Evolutionary conservation across 768 basidiomycete genomes (phyloP), one percentile per base, ranked within the genome.

Genomic region (Mycena belliarum): DNA sequence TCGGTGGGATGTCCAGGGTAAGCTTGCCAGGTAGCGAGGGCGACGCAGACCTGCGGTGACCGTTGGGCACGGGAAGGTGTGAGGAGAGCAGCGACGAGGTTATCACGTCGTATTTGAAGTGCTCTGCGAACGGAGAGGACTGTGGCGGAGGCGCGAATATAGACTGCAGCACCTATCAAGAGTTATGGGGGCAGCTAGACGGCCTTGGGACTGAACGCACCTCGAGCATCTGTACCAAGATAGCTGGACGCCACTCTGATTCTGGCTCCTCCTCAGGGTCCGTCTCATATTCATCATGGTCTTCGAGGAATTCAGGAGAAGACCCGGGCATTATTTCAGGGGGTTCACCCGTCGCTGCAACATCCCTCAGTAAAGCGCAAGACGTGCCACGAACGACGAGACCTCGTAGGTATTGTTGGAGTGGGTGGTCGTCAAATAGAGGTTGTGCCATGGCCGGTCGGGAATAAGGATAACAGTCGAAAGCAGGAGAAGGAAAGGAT

Each of bases 51-150:
- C 72, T 68, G 37, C 77, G 71, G 56, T 65, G 55, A 63, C 72
- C 43, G 50, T 69, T 63, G 61, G 80, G 72, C 28, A 80, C 63
- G 38, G 84, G 66, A 54, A 86, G 75, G 50, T 82, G 74, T 3
- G 83, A 70, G 4, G 88, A 82, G n/a, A 92, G 78, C 10, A 92
- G 76, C 9, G 89, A 84, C 3, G 90, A 91, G 4, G 90, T 90
- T 57, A 92, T 91, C 4, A 92, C 82, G 57, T 83, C 84, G 78
- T 91, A 92, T 69, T 91, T 91, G 82, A 93, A 91, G 40, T 82
- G 86, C 71, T 93, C 90, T 10, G 83, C 82, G 64, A 91, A 88
- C 20, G 80, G 77, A 60, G 72, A 80, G 4, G 77, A 69, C 7
- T 75, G 69, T 56, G 62, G 70, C 24, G 77, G 65, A 10, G 69